Evolutionary conservation across 2,329 filamentous ascomycete species (phyloP), one percentile per base, ranked within the genome.

Genomic region (Bretziella fagacearum): DNA sequence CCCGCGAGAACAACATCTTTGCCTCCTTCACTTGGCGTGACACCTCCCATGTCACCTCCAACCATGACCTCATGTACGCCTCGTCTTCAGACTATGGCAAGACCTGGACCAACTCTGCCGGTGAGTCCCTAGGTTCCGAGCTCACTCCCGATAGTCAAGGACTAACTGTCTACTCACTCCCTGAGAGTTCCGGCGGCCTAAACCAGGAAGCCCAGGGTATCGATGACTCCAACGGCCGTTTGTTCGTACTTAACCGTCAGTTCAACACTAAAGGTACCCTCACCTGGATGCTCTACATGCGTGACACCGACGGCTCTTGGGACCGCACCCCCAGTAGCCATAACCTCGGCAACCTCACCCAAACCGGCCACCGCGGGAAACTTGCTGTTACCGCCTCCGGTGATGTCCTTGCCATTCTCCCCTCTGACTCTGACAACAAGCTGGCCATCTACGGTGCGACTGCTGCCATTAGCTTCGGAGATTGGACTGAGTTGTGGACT

Each of bases 191-290:
- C 47, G 51, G 51, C 6, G 51, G 54, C 40, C 47, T 55, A n/a
- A 55, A 55, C 47, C 53, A 55, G 43, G 53, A 55, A 43, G 51
- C 50, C 6, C 53, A 55, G 47, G 44, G 52, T 18, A 42, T 55
- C 11, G 50, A 52, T 22, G 39, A 47, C 3, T 10, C 25, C 10
- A 20, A 15, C 2, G 53, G 53, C 6, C 44, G 50, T 10, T 52
- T 54, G 22, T 53, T 53, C 32, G 46, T 52, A 6, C 18, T 55
- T 2, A 54, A 54, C 49, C 46, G 53, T 20, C 48, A 53, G 20
- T 42, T 26, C 22, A 50, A 45, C 13, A 26, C 48, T n/a, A 26
- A 45, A 2, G 53, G 51, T 6, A 27, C 20, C 1, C 50, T 51
- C 17, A 44, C 50, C 2, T 55, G 53, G 48, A 35, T 52, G 37